Evolutionary conservation across 2,329 filamentous ascomycete genomes (phyloP), one percentile per base, ranked within the genome.

Genomic region (Verticillium nonalfalfae): DNA sequence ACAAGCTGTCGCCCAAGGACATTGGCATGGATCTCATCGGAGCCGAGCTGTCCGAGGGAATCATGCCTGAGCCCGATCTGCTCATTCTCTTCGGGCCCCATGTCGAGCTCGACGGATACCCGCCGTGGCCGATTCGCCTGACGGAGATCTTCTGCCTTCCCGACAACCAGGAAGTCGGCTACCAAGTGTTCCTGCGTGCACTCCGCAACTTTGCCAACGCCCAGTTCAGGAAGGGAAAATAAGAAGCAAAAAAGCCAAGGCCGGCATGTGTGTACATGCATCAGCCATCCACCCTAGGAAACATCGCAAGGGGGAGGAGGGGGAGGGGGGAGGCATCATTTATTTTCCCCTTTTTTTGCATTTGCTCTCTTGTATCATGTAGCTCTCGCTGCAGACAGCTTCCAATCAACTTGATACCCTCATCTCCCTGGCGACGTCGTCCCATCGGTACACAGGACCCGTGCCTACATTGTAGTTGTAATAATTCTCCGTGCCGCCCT

Each of bases 121-220:
- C 95, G 10, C 95, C 95, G 1, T 99, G 95, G 95, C 95, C 97
- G 76, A 85, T 98, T 64, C 85, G 95, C 54, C 78, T 99, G 71
- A 97, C 93, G 0, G 95, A 99, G 80, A 97, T 99, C 62, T 97
- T 93, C 73, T 85, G 87, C 69, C 79, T 90, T 13, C 83, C 84
- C 61, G 90, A 93, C 71, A 92, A 92, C 73, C 84, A 90, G 65
- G 87, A 87, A 1, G 93, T 99, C 18, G 93, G 93, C 55, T 99
- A 99, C 74, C 93, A 97, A 72, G 90, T 96, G 35, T 99, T 98
- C 74, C 80, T 98, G 66, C 84, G 89, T 65, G 94, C 89, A 1
- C 77, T 99, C 68, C 89, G 91, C 74, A 91, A 89, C 69, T 99
- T 86, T 76, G 90, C 92, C 10, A 88, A 87, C 66, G 94, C 93